Evolutionary conservation across 1,139 yeast genomes (phyloP).

Genomic region (Debaryomyces sp.): DNA sequence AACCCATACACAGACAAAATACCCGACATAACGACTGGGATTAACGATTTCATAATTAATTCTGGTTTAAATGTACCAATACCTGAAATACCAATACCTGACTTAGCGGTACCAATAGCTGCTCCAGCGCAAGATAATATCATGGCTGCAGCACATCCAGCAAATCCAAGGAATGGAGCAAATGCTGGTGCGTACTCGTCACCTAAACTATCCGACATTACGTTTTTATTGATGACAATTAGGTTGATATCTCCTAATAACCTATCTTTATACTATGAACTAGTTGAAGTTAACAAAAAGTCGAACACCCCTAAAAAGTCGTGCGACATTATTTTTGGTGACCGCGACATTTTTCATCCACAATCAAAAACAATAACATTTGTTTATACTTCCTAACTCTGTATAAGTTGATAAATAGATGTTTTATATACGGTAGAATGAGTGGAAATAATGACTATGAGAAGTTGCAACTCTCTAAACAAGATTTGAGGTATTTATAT

Average conservation of each 20-base stretch:
- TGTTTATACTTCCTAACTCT: background rate
- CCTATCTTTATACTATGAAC: background rate
- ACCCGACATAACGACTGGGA: conserved; percentile 99
- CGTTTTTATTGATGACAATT: background rate
- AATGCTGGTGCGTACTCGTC: conserved; percentile 78
- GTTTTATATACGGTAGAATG: conserved; percentile 13
- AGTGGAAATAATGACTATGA: conserved; percentile 28
- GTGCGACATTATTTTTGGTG: conserved; percentile 4
- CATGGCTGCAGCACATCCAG: conserved; percentile 94
- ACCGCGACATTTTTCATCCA: conserved; percentile 7
- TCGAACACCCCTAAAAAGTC: conserved; percentile 3
- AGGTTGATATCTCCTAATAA: background rate
- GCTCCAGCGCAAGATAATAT: conserved; percentile 92
- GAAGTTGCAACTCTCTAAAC: conserved; percentile 50
- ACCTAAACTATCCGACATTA: conserved; percentile 36
- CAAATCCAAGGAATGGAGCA: conserved; percentile 95
- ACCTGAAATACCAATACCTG: conserved; percentile 96
- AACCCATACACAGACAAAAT: conserved; percentile 94
- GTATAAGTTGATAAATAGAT: background rate
- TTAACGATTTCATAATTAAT: conserved; percentile 77
- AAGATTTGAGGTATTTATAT: conserved; percentile 54
- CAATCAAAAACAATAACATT: conserved; percentile 1
- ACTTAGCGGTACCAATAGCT: conserved; percentile 97
- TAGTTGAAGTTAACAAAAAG: background rate
- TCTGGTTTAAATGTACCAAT: conserved; percentile 86